Percentiles rank a stretch among this genome's conserved stretches.
phyloP scores from a whole-genome alignment of 2,329 filamentous ascomycete species.

The Neonectria ditissima region DNA sequence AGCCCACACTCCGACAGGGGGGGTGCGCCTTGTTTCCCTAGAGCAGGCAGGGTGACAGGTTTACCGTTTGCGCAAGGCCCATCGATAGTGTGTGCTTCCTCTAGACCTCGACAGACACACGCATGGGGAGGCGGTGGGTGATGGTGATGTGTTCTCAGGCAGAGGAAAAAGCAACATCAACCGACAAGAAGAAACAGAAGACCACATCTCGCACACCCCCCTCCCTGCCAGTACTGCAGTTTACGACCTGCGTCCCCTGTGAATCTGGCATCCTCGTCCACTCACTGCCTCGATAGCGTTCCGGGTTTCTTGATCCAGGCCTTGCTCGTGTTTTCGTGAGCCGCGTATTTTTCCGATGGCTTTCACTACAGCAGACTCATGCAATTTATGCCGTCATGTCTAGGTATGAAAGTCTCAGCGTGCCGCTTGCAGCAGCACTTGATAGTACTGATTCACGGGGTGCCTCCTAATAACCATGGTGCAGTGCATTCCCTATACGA shows the following conservation, averaged over 20 bases:
- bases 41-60: constrained; percentile 6
- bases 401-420: not conserved
- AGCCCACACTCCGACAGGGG: constrained; percentile 14
- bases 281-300: constrained; percentile 1
- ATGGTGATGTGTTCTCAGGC: constrained; percentile 13
- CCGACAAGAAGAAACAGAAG: constrained; percentile 18
- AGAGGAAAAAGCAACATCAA: constrained; percentile 3
- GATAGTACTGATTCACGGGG: not conserved
- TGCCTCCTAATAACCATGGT: not conserved
- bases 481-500: not conserved
- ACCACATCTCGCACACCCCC: not conserved
- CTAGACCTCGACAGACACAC: not conserved
- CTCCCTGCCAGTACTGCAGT: not conserved
- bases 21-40: constrained; percentile 11
- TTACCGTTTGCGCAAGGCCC: constrained; percentile 1
- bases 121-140: not conserved
- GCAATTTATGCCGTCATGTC: not conserved
- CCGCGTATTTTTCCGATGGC: constrained; percentile 4
- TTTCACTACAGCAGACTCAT: constrained; percentile 9
- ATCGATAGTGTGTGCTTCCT: constrained; percentile 15
- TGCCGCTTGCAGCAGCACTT: not conserved
- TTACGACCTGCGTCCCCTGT: not conserved
- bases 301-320: constrained; percentile 1
- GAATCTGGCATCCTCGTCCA: not conserved
- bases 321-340: constrained; percentile 1